Conservation (phyloP, 2,329 filamentous ascomycete genomes). For the Talaromyces sp. region DNA sequence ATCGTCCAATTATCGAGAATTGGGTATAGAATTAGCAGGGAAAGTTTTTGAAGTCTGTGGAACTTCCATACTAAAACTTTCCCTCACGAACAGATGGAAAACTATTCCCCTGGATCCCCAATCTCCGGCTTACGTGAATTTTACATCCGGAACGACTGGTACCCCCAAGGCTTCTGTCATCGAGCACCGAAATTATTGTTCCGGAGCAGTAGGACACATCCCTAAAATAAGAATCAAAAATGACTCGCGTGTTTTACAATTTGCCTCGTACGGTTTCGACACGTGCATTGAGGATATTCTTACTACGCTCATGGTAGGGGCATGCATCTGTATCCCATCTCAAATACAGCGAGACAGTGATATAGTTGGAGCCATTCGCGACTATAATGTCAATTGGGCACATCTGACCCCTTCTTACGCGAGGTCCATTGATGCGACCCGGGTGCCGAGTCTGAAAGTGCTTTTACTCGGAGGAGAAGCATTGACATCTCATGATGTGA, state of each 20-base stretch:
- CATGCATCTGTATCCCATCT: constrained; percentile 52
- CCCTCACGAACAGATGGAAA: background rate
- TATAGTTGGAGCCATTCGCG: no score
- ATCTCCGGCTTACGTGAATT: background rate
- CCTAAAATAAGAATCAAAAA: constrained; percentile 44
- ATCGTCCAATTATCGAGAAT: background rate
- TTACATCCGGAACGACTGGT: constrained; percentile 3
- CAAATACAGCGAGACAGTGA: background rate
- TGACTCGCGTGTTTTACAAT: constrained; percentile 36
- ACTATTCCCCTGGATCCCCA: background rate
- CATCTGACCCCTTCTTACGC: constrained; percentile 1
- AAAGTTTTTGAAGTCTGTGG: background rate
- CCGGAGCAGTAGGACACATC: constrained; percentile 47
- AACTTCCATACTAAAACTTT: background rate
- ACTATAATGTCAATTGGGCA: background rate
- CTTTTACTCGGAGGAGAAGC: no score
- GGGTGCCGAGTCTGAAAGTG: no score
- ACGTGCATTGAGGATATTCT: constrained; percentile 50
- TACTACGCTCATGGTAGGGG: constrained; percentile 50
- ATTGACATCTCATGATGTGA: no score
- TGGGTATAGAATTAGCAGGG: background rate
- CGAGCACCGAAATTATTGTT: constrained; percentile 37
- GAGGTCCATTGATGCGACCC: no score
- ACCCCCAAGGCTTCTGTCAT: background rate
- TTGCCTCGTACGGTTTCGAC: constrained; percentile 25